Evolutionary conservation across 2,329 filamentous ascomycete species (phyloP).

Genomic region (Colletotrichum tanaceti): DNA sequence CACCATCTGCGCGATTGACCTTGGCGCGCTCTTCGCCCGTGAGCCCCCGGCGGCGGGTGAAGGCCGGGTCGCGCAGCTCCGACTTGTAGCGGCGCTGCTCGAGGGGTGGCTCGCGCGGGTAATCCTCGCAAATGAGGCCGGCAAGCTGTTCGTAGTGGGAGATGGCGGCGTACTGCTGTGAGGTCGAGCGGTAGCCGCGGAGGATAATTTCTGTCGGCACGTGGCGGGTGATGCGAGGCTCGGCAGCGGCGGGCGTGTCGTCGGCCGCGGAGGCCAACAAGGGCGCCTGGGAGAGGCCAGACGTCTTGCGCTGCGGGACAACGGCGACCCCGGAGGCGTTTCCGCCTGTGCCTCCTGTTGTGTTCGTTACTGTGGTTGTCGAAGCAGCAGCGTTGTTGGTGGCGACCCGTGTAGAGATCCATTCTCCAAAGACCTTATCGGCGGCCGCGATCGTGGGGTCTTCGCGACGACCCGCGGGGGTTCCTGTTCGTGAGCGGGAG

Average conservation of each 20-base stretch:
- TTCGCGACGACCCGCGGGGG: constrained; percentile 64
- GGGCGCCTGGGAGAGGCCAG: constrained; percentile 50
- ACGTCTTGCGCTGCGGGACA: constrained; percentile 50
- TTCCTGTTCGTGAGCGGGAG: constrained; percentile 71
- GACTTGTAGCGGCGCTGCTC: constrained; percentile 77
- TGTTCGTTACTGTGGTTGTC: background rate
- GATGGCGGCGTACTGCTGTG: constrained; percentile 86
- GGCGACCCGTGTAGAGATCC: constrained; percentile 62
- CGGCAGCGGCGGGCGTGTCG: constrained; percentile 48
- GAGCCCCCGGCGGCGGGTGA: constrained; percentile 73
- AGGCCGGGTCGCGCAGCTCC: constrained; percentile 78
- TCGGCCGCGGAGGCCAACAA: constrained; percentile 53
- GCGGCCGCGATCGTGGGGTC: constrained; percentile 72
- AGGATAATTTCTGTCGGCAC: constrained; percentile 81
- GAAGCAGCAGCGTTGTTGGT: constrained; percentile 42
- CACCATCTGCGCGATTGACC: constrained; percentile 84
- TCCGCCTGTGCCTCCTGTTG: constrained; percentile 3
- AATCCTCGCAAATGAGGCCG: constrained; percentile 91
- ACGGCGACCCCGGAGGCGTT: background rate
- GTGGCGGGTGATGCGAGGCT: constrained; percentile 49
- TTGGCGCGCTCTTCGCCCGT: constrained; percentile 79
- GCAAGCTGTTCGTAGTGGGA: constrained; percentile 89
- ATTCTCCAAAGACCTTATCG: constrained; percentile 71
- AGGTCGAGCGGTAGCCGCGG: constrained; percentile 77
- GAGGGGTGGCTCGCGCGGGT: constrained; percentile 83